Conservation (phyloP, 2,329 filamentous ascomycete species). For the Colletotrichum sp. region DNA sequence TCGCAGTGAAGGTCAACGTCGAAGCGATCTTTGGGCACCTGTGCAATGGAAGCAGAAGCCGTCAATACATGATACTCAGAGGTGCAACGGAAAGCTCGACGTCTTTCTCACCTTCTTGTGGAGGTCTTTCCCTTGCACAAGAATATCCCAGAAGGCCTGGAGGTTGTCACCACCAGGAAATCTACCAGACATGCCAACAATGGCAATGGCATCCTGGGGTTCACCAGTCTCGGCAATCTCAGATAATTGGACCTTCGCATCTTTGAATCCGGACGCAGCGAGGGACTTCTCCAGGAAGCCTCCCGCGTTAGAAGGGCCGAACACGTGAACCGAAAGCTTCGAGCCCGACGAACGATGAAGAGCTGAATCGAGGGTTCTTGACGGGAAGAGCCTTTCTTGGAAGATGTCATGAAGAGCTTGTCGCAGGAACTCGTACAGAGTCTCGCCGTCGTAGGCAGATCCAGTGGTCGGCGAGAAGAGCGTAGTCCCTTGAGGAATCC, state of each 20-base stretch:
- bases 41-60: conserved; percentile 31
- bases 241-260: neutral
- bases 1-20: conserved; percentile 71
- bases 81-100: neutral
- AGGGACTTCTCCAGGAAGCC: neutral
- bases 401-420: neutral
- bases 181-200: conserved; percentile 69
- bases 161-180: conserved; percentile 51
- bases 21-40: conserved; percentile 70
- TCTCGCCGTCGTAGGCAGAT: neutral
- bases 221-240: neutral
- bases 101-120: conserved; percentile 36
- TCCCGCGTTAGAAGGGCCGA: neutral
- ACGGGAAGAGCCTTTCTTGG: neutral
- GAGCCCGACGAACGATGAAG: neutral
- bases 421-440: neutral
- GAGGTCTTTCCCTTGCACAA: conserved; percentile 71
- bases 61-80: neutral
- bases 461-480: neutral
- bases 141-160: conserved; percentile 60
- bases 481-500: neutral
- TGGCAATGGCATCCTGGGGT: conserved; percentile 47
- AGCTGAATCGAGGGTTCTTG: neutral
- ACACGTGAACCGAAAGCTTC: neutral
- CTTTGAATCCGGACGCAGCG: neutral